Evolutionary conservation across 192 early-diverging fungal genomes (phyloP).

Genomic region (Cladochytrium replicatum): DNA sequence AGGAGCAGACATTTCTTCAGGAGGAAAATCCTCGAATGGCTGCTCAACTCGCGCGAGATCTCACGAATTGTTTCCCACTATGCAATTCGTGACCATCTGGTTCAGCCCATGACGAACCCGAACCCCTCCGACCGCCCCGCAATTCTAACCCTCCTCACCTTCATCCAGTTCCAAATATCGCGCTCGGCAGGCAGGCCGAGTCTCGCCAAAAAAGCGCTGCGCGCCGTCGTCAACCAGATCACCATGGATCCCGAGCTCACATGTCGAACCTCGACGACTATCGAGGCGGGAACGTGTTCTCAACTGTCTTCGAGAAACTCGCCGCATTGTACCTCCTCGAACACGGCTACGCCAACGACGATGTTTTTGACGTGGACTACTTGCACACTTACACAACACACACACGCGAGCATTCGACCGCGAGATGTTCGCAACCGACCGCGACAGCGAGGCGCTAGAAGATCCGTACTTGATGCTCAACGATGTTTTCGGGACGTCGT

Average conservation of each 20-base stretch:
- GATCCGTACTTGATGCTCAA: background rate
- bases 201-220: background rate
- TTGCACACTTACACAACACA: background rate
- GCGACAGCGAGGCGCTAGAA: background rate
- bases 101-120: background rate
- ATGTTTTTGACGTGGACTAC: background rate
- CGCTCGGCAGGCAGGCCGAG: background rate
- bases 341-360: background rate
- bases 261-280: too few relatives aligned
- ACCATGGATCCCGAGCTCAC: background rate
- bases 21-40: background rate
- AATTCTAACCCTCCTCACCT: background rate
- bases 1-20: background rate
- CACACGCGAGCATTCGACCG: background rate
- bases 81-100: background rate
- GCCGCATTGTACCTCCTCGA: background rate
- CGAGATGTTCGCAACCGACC: background rate
- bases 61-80: background rate
- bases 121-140: background rate
- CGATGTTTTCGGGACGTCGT: background rate
- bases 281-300: background rate
- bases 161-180: background rate
- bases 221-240: background rate
- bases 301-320: background rate
- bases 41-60: background rate